These are phyloP conservation scores for Hansenula sp. DNA, from an alignment of 1,139 yeast species.

Conservation along the genomic window DNA sequence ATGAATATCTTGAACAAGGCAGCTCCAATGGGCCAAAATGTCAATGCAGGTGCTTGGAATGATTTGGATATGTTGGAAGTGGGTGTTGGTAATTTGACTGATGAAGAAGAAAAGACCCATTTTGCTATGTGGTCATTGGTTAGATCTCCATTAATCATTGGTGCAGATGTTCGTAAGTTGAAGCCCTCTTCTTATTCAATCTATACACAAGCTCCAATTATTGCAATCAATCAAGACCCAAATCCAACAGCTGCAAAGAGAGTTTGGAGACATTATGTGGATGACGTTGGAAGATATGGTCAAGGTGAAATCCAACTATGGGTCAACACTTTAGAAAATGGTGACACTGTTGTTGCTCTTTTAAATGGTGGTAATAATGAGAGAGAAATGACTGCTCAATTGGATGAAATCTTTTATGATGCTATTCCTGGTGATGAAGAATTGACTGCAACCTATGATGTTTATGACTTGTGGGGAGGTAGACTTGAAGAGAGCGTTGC, in stretches of 20 bases:
- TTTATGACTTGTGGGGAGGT: slow-evolving; percentile 20
- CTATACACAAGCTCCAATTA: slow-evolving; percentile 21
- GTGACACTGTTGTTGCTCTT: slow-evolving; percentile 22
- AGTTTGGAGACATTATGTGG: slow-evolving; percentile 16
- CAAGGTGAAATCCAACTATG: slow-evolving; percentile 21
- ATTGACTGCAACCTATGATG: slow-evolving; percentile 13
- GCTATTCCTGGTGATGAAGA: slow-evolving; percentile 9
- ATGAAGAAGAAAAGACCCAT: slow-evolving; percentile 25
- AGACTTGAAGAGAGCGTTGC: not conserved
- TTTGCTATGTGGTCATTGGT: slow-evolving; percentile 28
- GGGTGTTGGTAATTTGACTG: slow-evolving; percentile 27
- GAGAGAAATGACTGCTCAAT: slow-evolving; percentile 12
- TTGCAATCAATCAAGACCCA: slow-evolving; percentile 26
- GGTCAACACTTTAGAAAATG: slow-evolving; percentile 18
- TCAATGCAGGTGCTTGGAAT: slow-evolving; percentile 26
- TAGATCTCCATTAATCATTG: slow-evolving; percentile 27
- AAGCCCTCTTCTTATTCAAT: slow-evolving; percentile 19
- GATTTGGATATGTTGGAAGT: slow-evolving; percentile 29
- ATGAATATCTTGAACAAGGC: slow-evolving; percentile 25
- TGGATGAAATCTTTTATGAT: slow-evolving; percentile 23
- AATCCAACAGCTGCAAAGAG: slow-evolving; percentile 19
- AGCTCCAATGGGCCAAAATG: slow-evolving; percentile 23
- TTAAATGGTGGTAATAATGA: slow-evolving; percentile 21
- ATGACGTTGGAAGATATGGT: slow-evolving; percentile 16
- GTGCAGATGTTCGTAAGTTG: slow-evolving; percentile 24